Percentiles rank a stretch among this genome's conserved stretches.
phyloP scores from a whole-genome alignment of 225 moss, liverwort and hornwort genomes.

The Ulota crispa region DNA sequence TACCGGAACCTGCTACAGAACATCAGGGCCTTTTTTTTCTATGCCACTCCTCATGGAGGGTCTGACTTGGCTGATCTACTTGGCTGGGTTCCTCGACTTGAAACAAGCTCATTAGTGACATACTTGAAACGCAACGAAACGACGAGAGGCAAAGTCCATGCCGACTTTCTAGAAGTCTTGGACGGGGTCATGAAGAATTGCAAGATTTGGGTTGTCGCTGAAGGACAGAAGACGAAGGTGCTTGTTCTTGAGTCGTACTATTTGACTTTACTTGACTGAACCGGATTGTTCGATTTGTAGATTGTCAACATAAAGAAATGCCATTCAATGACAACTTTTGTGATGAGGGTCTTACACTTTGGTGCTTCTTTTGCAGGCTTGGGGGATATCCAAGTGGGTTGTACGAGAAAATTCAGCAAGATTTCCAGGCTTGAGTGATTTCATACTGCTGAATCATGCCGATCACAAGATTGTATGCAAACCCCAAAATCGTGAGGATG shows the following conservation, averaged over 20 bases:
- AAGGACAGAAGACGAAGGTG: rapidly evolving
- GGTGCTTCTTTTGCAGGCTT: rapidly evolving
- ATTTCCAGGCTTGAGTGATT: rapidly evolving
- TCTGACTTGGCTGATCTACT: too few species aligned
- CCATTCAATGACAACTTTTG: rapidly evolving
- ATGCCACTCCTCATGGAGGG: neutral
- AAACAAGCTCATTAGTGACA: neutral
- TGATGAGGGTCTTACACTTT: neutral
- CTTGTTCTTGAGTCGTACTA: rapidly evolving
- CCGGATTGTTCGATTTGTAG: rapidly evolving
- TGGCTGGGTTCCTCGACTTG: too few species aligned
- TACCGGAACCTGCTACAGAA: neutral
- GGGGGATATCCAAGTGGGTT: rapidly evolving
- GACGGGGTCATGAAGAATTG: neutral
- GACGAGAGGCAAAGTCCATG: rapidly evolving
- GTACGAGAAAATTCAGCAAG: neutral
- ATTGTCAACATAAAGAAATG: rapidly evolving
- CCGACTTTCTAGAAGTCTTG: rapidly evolving
- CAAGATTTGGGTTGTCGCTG: neutral
- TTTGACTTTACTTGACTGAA: neutral
- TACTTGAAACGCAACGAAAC: neutral
- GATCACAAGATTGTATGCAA: neutral
- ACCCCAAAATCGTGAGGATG: rapidly evolving
- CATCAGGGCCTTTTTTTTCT: neutral
- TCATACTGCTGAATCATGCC: rapidly evolving